A percentile compares a stretch with the other conserved stretches of the same genome.
phyloP scores from a whole-genome alignment of 805 yeast genomes.

The Ogataea zsoltii region DNA sequence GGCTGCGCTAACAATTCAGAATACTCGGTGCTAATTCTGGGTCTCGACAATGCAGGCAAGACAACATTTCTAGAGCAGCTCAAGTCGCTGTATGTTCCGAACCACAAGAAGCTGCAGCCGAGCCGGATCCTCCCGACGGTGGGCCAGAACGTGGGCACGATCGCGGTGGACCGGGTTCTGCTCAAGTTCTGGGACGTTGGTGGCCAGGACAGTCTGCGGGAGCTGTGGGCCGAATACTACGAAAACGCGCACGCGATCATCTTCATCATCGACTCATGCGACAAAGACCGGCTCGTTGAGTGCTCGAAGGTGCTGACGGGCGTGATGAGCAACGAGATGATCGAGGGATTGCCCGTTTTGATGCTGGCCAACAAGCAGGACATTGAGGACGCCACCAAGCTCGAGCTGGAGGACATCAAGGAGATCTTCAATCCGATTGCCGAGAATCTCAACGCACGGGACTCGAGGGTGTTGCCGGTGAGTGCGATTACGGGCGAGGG shows the following conservation, averaged over 20 bases:
- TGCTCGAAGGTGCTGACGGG: constrained; percentile 65
- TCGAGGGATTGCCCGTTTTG: constrained; percentile 81
- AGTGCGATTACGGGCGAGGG: constrained; percentile 87
- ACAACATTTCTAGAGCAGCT: constrained; percentile 75
- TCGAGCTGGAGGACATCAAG: constrained; percentile 79
- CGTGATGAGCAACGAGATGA: constrained; percentile 59
- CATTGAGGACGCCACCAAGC: constrained; percentile 49
- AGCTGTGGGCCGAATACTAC: constrained; percentile 87
- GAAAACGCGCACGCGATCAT: constrained; percentile 86
- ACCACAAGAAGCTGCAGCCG: constrained; percentile 47
- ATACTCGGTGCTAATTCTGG: constrained; percentile 77
- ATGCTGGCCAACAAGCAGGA: constrained; percentile 98
- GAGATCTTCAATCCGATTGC: constrained; percentile 82
- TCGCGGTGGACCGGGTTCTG: constrained; percentile 37
- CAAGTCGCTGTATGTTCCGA: constrained; percentile 52
- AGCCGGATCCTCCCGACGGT: constrained; percentile 86
- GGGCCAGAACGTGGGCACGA: constrained; percentile 78
- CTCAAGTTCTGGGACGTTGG: constrained; percentile 96
- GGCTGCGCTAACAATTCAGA: constrained; percentile 35
- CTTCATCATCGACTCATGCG: constrained; percentile 91
- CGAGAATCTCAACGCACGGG: constrained; percentile 84
- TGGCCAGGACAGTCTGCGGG: constrained; percentile 84
- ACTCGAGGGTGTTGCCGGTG: constrained; percentile 84
- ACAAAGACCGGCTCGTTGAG: constrained; percentile 77
- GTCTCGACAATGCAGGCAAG: constrained; percentile 95